Evolutionary conservation across 2,329 filamentous ascomycete species (phyloP).

Genomic region (Paracamarosporium sp.): DNA sequence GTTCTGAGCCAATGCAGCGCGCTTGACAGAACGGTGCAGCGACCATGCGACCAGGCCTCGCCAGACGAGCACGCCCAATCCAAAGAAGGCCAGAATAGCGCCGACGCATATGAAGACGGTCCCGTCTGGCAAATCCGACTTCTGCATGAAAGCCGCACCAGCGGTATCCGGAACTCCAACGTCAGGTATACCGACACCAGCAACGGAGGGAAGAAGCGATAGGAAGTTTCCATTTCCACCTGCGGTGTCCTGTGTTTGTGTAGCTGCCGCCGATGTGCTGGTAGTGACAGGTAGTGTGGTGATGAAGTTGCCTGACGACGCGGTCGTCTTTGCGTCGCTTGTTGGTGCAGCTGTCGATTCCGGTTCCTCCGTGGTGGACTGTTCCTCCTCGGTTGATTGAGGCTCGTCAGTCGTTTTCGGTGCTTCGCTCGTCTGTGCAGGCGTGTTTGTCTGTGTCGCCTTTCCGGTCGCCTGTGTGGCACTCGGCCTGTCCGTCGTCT

Average conservation of each 20-base stretch:
- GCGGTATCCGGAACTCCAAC: conserved; percentile 81
- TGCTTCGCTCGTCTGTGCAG: conserved; percentile 23
- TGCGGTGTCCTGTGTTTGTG: conserved; percentile 15
- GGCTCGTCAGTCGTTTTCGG: conserved; percentile 12
- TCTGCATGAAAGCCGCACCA: conserved; percentile 90
- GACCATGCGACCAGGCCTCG: conserved; percentile 87
- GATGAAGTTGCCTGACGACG: neutral
- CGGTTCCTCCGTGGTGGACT: conserved; percentile 17
- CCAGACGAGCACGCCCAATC: conserved; percentile 84
- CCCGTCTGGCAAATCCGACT: conserved; percentile 83
- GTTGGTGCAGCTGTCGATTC: conserved; percentile 15
- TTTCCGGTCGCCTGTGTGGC: conserved; percentile 20
- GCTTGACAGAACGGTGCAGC: conserved; percentile 88
- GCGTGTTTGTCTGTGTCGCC: conserved; percentile 14
- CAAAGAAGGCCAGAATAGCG: conserved; percentile 83
- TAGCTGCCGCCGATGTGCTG: conserved; percentile 18
- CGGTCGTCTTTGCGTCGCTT: conserved; percentile 11
- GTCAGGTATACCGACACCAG: conserved; percentile 67
- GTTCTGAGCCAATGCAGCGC: conserved; percentile 79
- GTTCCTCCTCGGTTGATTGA: neutral
- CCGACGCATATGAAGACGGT: conserved; percentile 97
- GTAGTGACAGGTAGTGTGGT: conserved; percentile 6
- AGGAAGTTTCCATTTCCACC: conserved; percentile 25
- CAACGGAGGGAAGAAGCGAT: conserved; percentile 46
- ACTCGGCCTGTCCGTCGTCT: conserved; percentile 26